Evolutionary conservation across 768 basidiomycete species (phyloP).

Genomic region (Galerina marginata): DNA sequence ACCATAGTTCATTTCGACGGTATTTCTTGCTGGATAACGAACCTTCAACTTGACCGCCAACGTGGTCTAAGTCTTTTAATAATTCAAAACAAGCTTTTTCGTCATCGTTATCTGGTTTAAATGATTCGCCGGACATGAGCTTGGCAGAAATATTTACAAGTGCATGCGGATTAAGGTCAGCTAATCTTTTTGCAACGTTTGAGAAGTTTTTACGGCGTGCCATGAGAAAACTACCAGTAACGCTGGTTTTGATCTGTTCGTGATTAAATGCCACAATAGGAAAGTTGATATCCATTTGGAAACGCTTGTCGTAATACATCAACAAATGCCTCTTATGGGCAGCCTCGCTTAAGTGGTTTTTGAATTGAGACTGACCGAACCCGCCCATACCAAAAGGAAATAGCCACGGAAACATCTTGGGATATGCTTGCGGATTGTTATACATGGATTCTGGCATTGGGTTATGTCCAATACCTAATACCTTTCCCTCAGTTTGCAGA

Average conservation of each 20-base stretch:
- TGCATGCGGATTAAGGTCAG: background rate
- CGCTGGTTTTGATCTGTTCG: conserved; percentile 37
- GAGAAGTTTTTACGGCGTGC: too few species aligned
- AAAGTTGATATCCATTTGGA: conserved; percentile 42
- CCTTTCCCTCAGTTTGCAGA: too few species aligned
- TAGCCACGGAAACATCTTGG: conserved; percentile 48
- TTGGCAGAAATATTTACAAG: conserved; percentile 15
- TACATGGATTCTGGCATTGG: conserved; percentile 28
- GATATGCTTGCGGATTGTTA: conserved; percentile 41
- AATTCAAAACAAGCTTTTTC: conserved; percentile 25
- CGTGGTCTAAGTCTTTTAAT: conserved; percentile 26
- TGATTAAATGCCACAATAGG: conserved; percentile 47
- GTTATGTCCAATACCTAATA: conserved; percentile 33
- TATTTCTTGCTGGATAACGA: conserved; percentile 16
- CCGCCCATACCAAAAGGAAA: conserved; percentile 44
- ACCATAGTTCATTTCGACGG: conserved; percentile 33
- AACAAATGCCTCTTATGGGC: conserved; percentile 30
- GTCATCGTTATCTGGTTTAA: conserved; percentile 18
- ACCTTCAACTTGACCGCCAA: conserved; percentile 23
- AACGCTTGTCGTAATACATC: conserved; percentile 42
- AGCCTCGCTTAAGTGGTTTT: conserved; percentile 19
- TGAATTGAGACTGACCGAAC: conserved; percentile 12
- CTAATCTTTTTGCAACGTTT: background rate
- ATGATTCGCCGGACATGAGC: conserved; percentile 25
- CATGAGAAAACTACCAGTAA: conserved; percentile 22